Conservation (phyloP, 768 basidiomycete genomes). For the Tulasnella sp. region DNA sequence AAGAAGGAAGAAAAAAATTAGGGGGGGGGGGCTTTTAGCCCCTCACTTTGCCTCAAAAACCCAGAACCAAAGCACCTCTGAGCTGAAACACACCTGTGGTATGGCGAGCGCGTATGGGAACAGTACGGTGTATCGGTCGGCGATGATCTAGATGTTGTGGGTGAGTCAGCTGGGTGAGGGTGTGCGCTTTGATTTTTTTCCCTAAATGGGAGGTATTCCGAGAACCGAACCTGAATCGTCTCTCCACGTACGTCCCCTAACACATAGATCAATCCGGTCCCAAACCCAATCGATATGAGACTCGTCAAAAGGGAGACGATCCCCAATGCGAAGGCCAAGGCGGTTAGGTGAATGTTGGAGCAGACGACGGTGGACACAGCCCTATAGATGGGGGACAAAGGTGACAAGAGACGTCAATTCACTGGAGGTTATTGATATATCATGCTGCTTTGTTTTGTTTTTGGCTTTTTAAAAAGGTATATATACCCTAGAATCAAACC, state of each 20-base stretch:
- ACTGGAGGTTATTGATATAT: no score
- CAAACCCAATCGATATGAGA: constrained; percentile 4
- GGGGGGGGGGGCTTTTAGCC: no score
- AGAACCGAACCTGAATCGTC: neutral
- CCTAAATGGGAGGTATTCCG: neutral
- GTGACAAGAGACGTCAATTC: no score
- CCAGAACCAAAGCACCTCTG: neutral
- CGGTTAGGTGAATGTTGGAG: neutral
- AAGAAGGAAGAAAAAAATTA: no score
- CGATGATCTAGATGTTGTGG: neutral
- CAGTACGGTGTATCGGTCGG: neutral
- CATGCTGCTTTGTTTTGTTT: no score
- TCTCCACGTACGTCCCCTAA: neutral
- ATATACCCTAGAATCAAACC: constrained; percentile 5
- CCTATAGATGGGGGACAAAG: neutral
- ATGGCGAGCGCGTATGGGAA: constrained; percentile 7
- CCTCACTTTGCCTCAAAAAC: no score
- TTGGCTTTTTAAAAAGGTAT: no score
- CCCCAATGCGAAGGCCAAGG: neutral
- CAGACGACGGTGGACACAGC: constrained; percentile 6
- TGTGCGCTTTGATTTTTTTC: neutral
- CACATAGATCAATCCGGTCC: constrained; percentile 2
- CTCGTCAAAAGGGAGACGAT: constrained; percentile 6
- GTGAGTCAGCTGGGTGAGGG: no score
- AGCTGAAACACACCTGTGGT: neutral